phyloP scores from a whole-genome alignment of 805 yeast species.

The Cyberlindnera samutprakarnensis region DNA sequence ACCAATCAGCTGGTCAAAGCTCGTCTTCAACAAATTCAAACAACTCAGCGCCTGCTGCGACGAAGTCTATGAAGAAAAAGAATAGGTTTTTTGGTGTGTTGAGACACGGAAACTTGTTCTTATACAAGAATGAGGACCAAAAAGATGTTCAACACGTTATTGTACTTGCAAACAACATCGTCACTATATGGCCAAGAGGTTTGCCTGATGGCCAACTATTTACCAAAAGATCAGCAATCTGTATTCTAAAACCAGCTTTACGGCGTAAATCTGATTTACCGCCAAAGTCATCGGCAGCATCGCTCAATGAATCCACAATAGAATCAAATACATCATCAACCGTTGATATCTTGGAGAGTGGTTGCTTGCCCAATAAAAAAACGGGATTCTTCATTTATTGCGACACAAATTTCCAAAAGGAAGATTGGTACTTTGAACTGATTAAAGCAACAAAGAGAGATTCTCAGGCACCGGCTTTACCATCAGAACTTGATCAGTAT shows the following conservation, averaged over 20 bases:
- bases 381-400: constrained; percentile 55
- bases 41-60: constrained; percentile 17
- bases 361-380: constrained; percentile 23
- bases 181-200: constrained; percentile 79
- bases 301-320: constrained; percentile 5
- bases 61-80: constrained; percentile 39
- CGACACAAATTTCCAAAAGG: constrained; percentile 76
- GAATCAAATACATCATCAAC: constrained; percentile 12
- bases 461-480: constrained; percentile 8
- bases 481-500: constrained; percentile 25
- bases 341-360: constrained; percentile 17
- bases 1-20: constrained; percentile 1
- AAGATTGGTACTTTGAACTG: constrained; percentile 87
- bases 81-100: constrained; percentile 64
- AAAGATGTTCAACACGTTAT: constrained; percentile 71
- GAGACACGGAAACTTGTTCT: constrained; percentile 80
- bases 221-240: constrained; percentile 72
- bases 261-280: constrained; percentile 21
- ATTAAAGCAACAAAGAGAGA: constrained; percentile 61
- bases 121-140: constrained; percentile 67
- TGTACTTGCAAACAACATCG: constrained; percentile 61
- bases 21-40: constrained; percentile 5
- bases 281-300: constrained; percentile 27
- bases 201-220: constrained; percentile 72
- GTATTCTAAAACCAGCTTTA: constrained; percentile 48